Base-by-base conservation (phyloP, 305 asterid species). In the Fraxinus floribunda region DNA sequence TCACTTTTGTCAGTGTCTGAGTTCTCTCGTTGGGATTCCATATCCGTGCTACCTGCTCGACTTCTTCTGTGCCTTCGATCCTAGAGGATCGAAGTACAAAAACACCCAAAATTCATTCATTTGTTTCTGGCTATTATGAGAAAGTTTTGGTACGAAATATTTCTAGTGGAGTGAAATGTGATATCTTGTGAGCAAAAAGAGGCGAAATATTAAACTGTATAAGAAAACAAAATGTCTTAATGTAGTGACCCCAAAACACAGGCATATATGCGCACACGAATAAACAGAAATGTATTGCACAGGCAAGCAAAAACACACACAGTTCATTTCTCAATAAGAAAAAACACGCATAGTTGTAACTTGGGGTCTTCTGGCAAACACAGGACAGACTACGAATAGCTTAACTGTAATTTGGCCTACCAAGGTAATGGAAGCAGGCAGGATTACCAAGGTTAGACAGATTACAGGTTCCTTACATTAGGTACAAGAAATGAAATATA, bases 31-130 rank as follows among this genome's bases (percentile, higher is more conserved):
- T 87, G 89, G 29, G 88, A 81, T 75, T 90, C 90, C 77, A 80
- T 83, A 84, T 87, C 91, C n/a, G 34, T 78, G 79, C 90, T 86
- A 62, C 87, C 77, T 75, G 85, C 86, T 78, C 87, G 91, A 64
- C 83, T 34, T 84, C 76, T 85, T 76, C 90, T 76, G 32, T 88
- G 90, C 85, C 89, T 88, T 84, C 93, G 90, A 86, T 88, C 93
- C 93, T 90, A 66, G 18, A 74, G 30, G 24, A 11, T 16, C 26
- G 15, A 9, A 49, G 44, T 26, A 60, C n/a, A 57, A 74, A 16
- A 77, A 52, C 15, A 49, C 29, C 60, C 29, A 77, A 52, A 77
- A 46, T 57, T 13, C 46, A 41, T 38, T 13, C 15, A 38, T 36
- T 57, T 57, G 26, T 57, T 57, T n/a, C 26, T 6, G 68, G 29